Evolutionary conservation across 345 rosid genomes (phyloP), one percentile per base, ranked within the genome.

Genomic region (Orychophragmus violaceus): DNA sequence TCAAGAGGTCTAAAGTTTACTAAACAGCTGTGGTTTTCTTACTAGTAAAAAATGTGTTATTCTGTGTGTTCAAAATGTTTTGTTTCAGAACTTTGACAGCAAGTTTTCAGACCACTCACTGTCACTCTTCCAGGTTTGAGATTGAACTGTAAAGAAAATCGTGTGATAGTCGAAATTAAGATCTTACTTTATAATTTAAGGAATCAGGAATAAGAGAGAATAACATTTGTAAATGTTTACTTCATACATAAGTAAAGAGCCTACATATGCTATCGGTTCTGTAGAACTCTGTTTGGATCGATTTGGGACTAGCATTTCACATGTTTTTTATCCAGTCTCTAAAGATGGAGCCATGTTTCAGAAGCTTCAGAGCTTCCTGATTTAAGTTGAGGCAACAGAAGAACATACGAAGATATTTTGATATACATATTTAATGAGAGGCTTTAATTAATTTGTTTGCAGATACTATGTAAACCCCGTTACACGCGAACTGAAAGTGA

Each of bases 1-100:
- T 30, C 12, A 74, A 66, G 42, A 66, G 32, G 73, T 65, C 65
- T 35, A 65, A 65, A 37, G n/a, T 44, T 27, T 1, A 30, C 32
- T 29, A 24, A 57, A 14, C 9, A 13, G 29, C 2, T 32, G 29
- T 59, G 10, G 5, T 61, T 30, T 46, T 17, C 13, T 19, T 44
- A 61, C 53, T 18, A 7, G n/a, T 46, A 6, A 42, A 3, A 24
- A 24, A 6, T 3, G 0, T 25, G 8, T 25, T 41, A 0, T 6
- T 33, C 9, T 64, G 2, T 49, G 23, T 49, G 58, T 63, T 8
- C 18, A 10, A 14, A 17, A 8, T 61, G 14, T 11, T 61, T 8
- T 22, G 54, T 28, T 60, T 44, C 27, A 2, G 13, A 21, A 58
- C 32, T 58, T 23, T 36, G 30, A 8, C 19, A 22, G 7, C 17